Conservation (phyloP, 2,329 filamentous ascomycete species). For the Epichloe hybrida region DNA sequence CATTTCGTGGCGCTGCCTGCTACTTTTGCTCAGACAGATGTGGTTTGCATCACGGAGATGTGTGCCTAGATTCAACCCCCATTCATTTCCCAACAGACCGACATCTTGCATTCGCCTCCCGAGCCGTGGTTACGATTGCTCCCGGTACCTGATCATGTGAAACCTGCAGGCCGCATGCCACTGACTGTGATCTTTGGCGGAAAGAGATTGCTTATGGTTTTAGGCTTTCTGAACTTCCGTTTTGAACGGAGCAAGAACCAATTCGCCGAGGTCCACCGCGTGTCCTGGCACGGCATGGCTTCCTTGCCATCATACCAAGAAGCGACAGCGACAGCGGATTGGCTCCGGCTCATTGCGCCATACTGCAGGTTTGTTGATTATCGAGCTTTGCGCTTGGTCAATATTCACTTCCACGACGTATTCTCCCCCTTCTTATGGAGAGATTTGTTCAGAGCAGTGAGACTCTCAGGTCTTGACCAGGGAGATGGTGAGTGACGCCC, state of each 20-base stretch:
- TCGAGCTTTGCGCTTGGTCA: constrained; percentile 34
- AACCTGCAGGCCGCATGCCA: neutral
- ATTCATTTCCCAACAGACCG: neutral
- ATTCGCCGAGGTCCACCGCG: neutral
- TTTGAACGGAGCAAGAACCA: neutral
- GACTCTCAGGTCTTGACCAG: constrained; percentile 27
- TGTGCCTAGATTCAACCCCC: neutral
- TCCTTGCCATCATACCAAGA: constrained; percentile 38
- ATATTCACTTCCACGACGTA: constrained; percentile 28
- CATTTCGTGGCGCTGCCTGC: neutral
- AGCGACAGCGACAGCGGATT: constrained; percentile 32
- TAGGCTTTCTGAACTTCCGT: neutral
- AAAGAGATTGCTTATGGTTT: neutral
- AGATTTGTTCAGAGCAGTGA: constrained; percentile 29
- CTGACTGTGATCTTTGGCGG: too few species aligned
- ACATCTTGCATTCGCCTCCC: neutral
- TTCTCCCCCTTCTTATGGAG: constrained; percentile 43
- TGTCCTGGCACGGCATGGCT: constrained; percentile 12
- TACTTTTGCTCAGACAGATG: neutral
- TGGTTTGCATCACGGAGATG: neutral
- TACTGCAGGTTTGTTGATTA: constrained; percentile 30
- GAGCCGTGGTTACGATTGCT: neutral
- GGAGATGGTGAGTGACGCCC: constrained; percentile 27
- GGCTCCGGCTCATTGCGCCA: constrained; percentile 34
- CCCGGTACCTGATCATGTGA: neutral